Base-by-base conservation (phyloP, 306 rosid genomes). In the Cicer yamashitae region DNA sequence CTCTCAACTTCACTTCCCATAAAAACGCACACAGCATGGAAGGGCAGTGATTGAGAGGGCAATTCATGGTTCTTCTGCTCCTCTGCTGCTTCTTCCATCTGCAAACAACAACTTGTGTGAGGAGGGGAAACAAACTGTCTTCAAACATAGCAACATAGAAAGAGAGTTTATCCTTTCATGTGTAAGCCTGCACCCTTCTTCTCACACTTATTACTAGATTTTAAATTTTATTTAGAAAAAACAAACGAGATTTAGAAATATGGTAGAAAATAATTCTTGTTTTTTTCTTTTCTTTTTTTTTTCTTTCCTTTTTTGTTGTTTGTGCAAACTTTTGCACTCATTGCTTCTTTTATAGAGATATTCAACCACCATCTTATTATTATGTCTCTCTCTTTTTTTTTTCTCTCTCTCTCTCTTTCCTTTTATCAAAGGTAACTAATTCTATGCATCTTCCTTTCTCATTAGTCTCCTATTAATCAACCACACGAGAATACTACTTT, bases 401-500 rank as follows among this genome's bases (percentile, higher is more conserved):
- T 11, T 6, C 8, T 74, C 44, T 6, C 13, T 61, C 0, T 15
- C 17, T n/a, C 15, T 22, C 56, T 76, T 63, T 7, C 71, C 82
- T 84, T 78, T 80, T 75, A 69, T 52, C 84, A 67, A 77, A 85
- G 89, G 89, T 67, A 68, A 78, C 77, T 67, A 76, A 58, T 53
- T 12, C 0, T 10, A 46, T 46, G 80, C 71, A 69, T 17, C 82
- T 30, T 30, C 37, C 37, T 30, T 30, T 30, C 37, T 30, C 81
- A 39, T 60, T 66, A 63, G 78, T 68, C 82, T 77, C 83, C 62
- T 80, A 88, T 84, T 89, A 82, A 80, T 87, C 91, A 83, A 84
- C 88, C 91, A 79, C 96, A 93, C 98, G 93, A 44, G 93, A 94
- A 87, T 85, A 81, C 96, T 84, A 70, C 88, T 87, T 88, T 86